Evolutionary conservation across 176 grass and related monocot species (phyloP), one percentile per base, ranked within the genome.

Genomic region (Carex scoparia): DNA sequence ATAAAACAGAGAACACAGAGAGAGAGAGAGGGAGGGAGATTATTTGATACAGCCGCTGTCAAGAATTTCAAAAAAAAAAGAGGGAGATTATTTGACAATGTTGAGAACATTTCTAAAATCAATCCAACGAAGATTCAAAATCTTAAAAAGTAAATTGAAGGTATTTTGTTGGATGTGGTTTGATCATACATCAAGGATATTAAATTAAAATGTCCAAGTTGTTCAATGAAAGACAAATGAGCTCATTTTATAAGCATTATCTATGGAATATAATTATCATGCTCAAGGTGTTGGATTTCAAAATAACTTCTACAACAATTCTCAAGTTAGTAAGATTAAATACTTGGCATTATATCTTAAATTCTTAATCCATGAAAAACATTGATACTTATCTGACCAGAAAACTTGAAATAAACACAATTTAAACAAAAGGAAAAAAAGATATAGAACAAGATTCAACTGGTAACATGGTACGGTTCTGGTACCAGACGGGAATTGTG

Each of bases 281-380:
- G 15, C 79, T 28, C 8, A 14, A 46, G 19, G 10, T 18, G 38
- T 46, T 63, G 48, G 55, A 38, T 61, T 35, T 38, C 18, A 81
- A 81, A 56, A 32, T 56, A 31, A 32, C 31, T 32, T 69, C 55
- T 15, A 32, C 32, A 5, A 81, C 3, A 15, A 37, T 81, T 46
- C 13, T 70, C 42, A 49, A 51, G 13, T 14, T 31, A 30, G n/a
- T 40, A 38, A n/a, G 37, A 61, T 5, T 11, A 62, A 16, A 62
- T 59, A 61, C 37, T 60, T 14, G 27, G 37, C 2, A 5, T 4
- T 3, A 55, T 10, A 63, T 35, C 15, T 81, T 44, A 81, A 81
- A 35, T 37, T 35, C 15, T 81, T 44, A 81, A 81, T 61, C 60
- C 79, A 81, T 35, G 7, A 61, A 61, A 81, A 81, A 61, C 79